Percentiles rank a stretch among this genome's conserved stretches.
phyloP scores from a whole-genome alignment of 257 asterid genomes.

The Marsdenia floribunda region DNA sequence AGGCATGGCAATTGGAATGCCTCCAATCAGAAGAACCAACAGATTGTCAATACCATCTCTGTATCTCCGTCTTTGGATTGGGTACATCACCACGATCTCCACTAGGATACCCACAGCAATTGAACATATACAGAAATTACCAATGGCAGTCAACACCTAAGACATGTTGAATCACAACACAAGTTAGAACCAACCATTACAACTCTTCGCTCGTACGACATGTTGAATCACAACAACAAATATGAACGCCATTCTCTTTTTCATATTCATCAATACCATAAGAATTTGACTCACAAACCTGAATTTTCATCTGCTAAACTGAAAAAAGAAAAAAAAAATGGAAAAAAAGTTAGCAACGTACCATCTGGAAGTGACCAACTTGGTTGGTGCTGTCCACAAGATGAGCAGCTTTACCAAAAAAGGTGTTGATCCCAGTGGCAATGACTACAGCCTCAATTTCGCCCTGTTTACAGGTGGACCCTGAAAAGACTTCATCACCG shows the following conservation, averaged over 20 bases:
- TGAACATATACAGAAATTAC: constrained; percentile 79
- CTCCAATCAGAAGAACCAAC: constrained; percentile 66
- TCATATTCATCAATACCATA: not conserved
- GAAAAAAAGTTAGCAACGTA: constrained; percentile 1
- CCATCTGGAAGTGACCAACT: constrained; percentile 55
- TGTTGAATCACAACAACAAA: not conserved
- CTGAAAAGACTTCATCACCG: constrained; percentile 44
- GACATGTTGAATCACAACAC: not conserved
- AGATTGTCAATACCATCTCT: constrained; percentile 61
- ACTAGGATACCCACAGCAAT: constrained; percentile 55
- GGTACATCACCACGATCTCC: constrained; percentile 62
- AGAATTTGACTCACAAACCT: not conserved
- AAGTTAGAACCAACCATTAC: not conserved
- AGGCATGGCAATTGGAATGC: constrained; percentile 87
- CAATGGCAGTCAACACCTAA: constrained; percentile 77
- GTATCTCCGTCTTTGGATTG: constrained; percentile 44
- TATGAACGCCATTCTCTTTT: not conserved
- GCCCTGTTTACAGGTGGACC: constrained; percentile 58
- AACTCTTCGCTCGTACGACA: not conserved
- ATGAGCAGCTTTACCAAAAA: constrained; percentile 60
- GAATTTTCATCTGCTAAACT: not conserved
- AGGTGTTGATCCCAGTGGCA: constrained; percentile 54
- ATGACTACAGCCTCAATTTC: constrained; percentile 57
- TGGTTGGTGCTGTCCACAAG: constrained; percentile 52
- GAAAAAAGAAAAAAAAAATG: no score